Evolutionary conservation across 1,139 yeast species (phyloP).

Genomic region (Spathaspora jeffriesii): DNA sequence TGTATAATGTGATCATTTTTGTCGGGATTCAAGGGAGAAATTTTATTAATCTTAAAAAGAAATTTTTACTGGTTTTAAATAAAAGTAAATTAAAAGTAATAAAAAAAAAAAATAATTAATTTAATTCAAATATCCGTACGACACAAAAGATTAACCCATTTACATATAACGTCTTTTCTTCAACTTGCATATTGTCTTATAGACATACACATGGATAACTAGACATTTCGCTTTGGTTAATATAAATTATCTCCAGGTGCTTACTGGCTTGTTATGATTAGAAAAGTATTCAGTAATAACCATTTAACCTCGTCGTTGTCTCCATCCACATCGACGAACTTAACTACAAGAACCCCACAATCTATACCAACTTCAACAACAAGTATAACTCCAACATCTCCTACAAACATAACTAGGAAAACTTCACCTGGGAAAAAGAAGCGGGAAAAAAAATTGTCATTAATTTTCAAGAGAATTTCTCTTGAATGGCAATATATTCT

Average conservation of each 20-base stretch:
- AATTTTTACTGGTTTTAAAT: conserved; percentile 1
- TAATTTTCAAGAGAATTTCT: conserved; percentile 33
- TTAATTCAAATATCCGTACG: not conserved
- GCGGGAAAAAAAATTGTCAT: conserved; percentile 5
- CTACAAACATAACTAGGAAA: too few relatives aligned
- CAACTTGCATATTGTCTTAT: not conserved
- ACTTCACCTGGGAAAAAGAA: conserved; percentile 1
- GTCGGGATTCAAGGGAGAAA: too few relatives aligned
- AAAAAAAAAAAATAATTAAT: not conserved
- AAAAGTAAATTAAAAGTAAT: not conserved
- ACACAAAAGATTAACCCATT: conserved; percentile 2
- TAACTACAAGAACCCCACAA: not conserved
- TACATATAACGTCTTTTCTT: not conserved
- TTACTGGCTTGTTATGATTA: not conserved
- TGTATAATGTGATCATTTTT: not conserved
- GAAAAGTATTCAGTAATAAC: conserved; percentile 2
- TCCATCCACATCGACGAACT: conserved; percentile 3
- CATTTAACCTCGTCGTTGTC: not conserved
- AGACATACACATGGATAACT: not conserved
- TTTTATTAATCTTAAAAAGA: too few relatives aligned
- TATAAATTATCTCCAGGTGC: not conserved
- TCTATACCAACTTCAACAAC: not conserved
- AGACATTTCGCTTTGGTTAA: too few relatives aligned
- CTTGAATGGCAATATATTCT: conserved; percentile 35
- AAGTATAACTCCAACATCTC: not conserved